Evolutionary conservation across 139 green algal species (phyloP), one percentile per base, ranked within the genome.

Genomic region (Dunaliella primolecta): DNA sequence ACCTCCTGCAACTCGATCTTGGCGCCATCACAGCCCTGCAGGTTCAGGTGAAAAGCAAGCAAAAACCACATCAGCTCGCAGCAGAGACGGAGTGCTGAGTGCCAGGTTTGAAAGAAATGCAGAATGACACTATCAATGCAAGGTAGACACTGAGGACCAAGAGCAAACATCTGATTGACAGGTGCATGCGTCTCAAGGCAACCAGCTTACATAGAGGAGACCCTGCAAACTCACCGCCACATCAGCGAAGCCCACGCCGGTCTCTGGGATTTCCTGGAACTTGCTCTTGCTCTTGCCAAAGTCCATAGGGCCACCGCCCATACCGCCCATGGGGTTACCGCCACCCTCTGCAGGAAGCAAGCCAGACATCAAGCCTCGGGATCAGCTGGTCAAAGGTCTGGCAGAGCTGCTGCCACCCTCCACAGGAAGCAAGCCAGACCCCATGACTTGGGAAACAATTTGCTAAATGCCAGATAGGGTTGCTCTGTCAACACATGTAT

Each of bases 211-310:
- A n/a, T n/a, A n/a, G n/a, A n/a, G n/a, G n/a, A n/a, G n/a, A 80
- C 11, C 75, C 11, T 1, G 2, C 38, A 1, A 75, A 78, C 92
- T 92, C 78, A 95, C 93, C 83, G 96, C 97, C 21, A 99, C 97
- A 86, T 99, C 97, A 46, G 87, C 93, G 86, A 99, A 99, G n/a
- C 87, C 95, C 33, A 99, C 93, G 46, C 97, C 97, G 2, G 97
- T 99, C 93, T 99, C 97, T 0, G 96, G 96, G 78, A 98, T 94
- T 91, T 99, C 97, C 94, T 99, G 97, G 92, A 99, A 99, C 94
- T 99, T 99, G 86, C 90, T 96, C 93, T 99, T 99, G 85, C 88
- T 95, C 85, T 93, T 93, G 35, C 95, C 97, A 92, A 99, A 99
- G 89, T 99, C 97, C 97, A 99, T 98, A 81, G 97, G 95, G 72